Percentiles rank a stretch among this genome's conserved stretches.
phyloP scores from a whole-genome alignment of 495 filamentous ascomycete species.

The Neurospora cerealis region DNA sequence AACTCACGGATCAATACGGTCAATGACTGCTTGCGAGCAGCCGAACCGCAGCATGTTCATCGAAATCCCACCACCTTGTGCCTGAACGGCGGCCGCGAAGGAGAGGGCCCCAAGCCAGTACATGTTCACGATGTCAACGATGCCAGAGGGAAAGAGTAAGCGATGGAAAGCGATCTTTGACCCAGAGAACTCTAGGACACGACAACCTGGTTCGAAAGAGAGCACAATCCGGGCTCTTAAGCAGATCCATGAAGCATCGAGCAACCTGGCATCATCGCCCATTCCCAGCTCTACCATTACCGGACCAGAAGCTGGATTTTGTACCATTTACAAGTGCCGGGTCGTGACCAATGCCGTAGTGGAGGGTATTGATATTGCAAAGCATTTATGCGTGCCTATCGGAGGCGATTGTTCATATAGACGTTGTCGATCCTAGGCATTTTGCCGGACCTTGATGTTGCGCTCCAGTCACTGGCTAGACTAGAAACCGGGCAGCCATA shows the following conservation, averaged over 20 bases:
- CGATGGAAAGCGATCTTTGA: neutral
- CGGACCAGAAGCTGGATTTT: neutral
- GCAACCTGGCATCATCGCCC: neutral
- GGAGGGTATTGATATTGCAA: neutral
- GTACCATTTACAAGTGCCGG: slow-evolving; percentile 3
- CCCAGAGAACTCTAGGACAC: neutral
- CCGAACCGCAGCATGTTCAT: slow-evolving; percentile 35
- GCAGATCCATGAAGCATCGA: neutral
- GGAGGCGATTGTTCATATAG: neutral
- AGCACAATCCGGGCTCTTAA: neutral
- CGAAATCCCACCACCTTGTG: slow-evolving; percentile 16
- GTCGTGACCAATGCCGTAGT: neutral
- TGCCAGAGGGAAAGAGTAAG: neutral
- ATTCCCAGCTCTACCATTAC: neutral
- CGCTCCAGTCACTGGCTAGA: neutral
- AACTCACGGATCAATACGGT: slow-evolving; percentile 28
- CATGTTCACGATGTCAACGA: slow-evolving; percentile 14
- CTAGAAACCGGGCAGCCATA: neutral
- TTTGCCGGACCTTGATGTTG: slow-evolving; percentile 2
- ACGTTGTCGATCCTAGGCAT: slow-evolving; percentile 1
- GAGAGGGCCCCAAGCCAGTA: slow-evolving; percentile 24
- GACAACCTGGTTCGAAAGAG: neutral
- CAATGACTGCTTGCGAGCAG: slow-evolving; percentile 31
- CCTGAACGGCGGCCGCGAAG: slow-evolving; percentile 22
- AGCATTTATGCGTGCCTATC: slow-evolving; percentile 3